A percentile compares a stretch with the other conserved stretches of the same genome.
Evolutionary conservation across 345 rosid genomes (phyloP).

Genomic region (Barbarea vulgaris): DNA sequence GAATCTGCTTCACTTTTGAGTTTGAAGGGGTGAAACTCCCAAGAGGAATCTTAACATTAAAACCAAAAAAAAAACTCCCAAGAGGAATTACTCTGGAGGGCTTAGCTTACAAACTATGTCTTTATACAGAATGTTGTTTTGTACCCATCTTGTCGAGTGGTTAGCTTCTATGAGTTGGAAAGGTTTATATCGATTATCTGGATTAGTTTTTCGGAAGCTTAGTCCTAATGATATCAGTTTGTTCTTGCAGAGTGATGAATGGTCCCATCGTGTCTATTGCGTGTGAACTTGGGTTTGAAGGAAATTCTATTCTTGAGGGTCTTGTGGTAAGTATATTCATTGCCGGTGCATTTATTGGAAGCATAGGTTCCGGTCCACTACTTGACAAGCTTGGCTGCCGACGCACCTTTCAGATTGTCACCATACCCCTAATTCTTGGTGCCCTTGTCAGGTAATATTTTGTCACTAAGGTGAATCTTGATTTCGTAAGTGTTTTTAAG

Average conservation of each 20-base stretch:
- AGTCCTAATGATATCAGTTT: not conserved
- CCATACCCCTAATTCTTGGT: slow-evolving; percentile 64
- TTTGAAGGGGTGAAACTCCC: not conserved
- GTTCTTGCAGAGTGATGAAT: slow-evolving; percentile 68
- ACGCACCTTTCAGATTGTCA: slow-evolving; percentile 65
- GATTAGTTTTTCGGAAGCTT: not conserved
- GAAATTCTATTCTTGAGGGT: slow-evolving; percentile 68
- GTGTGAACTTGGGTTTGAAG: slow-evolving; percentile 73
- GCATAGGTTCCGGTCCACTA: slow-evolving; percentile 59
- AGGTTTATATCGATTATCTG: not conserved
- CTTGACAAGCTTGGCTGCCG: slow-evolving; percentile 71
- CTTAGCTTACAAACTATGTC: not conserved
- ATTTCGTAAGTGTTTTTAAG: not conserved
- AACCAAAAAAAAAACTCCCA: too few relatives aligned
- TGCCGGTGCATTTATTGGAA: slow-evolving; percentile 79
- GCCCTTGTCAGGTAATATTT: slow-evolving; percentile 59
- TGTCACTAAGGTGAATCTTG: not conserved
- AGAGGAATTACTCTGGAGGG: not conserved
- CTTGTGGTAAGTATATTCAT: slow-evolving; percentile 84
- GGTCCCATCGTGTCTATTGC: slow-evolving; percentile 80
- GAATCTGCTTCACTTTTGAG: not conserved
- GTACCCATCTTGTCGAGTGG: not conserved
- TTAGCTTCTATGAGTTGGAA: not conserved
- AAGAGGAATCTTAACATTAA: too few relatives aligned
- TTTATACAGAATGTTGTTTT: not conserved